Base-by-base conservation (phyloP, 139 green algal species). In the Diplosphaera chodatii region DNA sequence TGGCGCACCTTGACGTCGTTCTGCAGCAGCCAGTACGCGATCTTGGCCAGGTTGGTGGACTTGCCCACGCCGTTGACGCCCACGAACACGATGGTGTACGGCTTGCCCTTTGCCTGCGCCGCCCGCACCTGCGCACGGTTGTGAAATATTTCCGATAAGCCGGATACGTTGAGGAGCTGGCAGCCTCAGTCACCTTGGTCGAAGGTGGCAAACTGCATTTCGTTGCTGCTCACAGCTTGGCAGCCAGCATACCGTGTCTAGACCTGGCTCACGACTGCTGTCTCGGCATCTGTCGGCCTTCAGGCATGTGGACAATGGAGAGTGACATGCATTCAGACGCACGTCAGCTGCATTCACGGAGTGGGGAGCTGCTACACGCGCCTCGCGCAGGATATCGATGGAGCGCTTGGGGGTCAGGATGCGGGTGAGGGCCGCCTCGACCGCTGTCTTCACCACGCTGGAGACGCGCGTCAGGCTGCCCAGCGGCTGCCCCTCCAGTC, bases 11-110 rank as follows among this genome's bases (percentile, higher is more conserved):
- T 84, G 40, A 87, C 48, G 31, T 83, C 68, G 63, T 96, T 86
- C 76, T 93, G 85, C 31, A 92, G 80, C 69, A 98, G 87, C 93
- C 94, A 99, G 82, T 98, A 97, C 0, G 91, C 91, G 63, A 98
- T 89, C 85, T 99, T 99, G 70, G 95, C 90, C 40, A 99, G 89
- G 83, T 98, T 99, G 70, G 95, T 99, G 55, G 80, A 92, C 88
- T 99, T 48, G 37, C 37, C 37, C 6, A 48, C 37, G 37, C 37
- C 37, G 37, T 25, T 23, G 10, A 25, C 25, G 16, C 48, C 48
- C 3, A 23, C 48, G 48, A 23, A 59, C 13, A 59, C 48, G 48
- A 59, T 59, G 18, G 13, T 59, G 48, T 18, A 59, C 13, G 48
- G 48, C 10, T n/a, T 10, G 13, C 48, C 48, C 16, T 18, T 27